A percentile compares a stretch with the other conserved stretches of the same genome.
phyloP scores from a whole-genome alignment of 352 stramenopile species.

The Phytophthora sojae region DNA sequence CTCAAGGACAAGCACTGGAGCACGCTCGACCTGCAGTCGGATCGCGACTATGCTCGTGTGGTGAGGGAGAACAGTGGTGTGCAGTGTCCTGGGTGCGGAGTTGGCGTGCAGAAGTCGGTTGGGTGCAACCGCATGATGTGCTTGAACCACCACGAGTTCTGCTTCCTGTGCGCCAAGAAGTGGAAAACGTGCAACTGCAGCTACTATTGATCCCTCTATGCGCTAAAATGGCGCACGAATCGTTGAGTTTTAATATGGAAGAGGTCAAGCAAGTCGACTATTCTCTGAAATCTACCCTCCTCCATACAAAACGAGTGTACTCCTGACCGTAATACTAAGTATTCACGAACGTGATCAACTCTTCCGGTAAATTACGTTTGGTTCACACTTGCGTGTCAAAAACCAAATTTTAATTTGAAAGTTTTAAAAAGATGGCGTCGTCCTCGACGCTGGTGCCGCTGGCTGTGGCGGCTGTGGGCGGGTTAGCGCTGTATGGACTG shows the following conservation, averaged over 20 bases:
- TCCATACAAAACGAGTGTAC: too few species aligned
- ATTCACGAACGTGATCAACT: too few species aligned
- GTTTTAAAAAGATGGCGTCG: slow-evolving; percentile 1
- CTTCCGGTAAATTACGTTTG: too few species aligned
- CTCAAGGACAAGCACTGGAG: slow-evolving; percentile 61
- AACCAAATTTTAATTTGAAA: too few species aligned
- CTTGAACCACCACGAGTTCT: slow-evolving; percentile 71
- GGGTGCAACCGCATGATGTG: slow-evolving; percentile 76
- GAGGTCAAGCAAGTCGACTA: too few species aligned
- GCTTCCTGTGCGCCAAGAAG: slow-evolving; percentile 45
- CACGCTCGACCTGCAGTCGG: slow-evolving; percentile 54
- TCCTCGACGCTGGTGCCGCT: slow-evolving; percentile 13
- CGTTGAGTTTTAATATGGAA: too few species aligned
- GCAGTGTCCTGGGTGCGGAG: slow-evolving; percentile 77
- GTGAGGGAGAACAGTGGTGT: slow-evolving; percentile 41
- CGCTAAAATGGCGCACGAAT: too few species aligned
- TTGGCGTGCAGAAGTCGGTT: slow-evolving; percentile 58
- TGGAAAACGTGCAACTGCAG: slow-evolving; percentile 56
- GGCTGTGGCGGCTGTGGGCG: slow-evolving; percentile 19
- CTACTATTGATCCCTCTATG: neutral
- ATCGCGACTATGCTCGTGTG: slow-evolving; percentile 64
- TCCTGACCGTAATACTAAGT: too few species aligned
- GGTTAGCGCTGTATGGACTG: slow-evolving; percentile 50
- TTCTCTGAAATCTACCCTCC: too few species aligned
- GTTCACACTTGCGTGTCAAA: too few species aligned